A percentile compares a stretch with the other conserved stretches of the same genome.
These are phyloP conservation scores for Austroboletus festivus DNA, from an alignment of 768 basidiomycete genomes.

Conservation along the genomic window DNA sequence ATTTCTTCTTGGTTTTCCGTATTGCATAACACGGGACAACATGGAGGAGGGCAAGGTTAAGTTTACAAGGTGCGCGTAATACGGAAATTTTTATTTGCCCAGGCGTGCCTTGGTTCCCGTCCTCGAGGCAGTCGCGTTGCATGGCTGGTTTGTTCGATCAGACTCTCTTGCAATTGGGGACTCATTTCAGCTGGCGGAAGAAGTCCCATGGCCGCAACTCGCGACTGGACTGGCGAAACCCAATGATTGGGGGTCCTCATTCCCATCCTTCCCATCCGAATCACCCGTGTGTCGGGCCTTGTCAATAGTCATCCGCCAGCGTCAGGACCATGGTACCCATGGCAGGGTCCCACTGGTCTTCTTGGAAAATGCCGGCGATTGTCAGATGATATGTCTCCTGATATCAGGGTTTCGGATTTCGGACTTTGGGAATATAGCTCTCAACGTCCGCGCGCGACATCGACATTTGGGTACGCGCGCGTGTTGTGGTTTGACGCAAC, in stretches of 20 bases:
- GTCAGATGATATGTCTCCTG: neutral
- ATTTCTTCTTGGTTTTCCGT: constrained; percentile 3
- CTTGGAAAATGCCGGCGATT: constrained; percentile 15
- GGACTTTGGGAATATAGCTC: neutral
- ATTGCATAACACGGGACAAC: constrained; percentile 11
- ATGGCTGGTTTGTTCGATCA: constrained; percentile 16
- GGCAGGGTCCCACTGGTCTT: neutral
- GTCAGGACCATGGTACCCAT: neutral
- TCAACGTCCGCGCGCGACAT: neutral
- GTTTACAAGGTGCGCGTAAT: constrained; percentile 26
- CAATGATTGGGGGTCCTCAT: constrained; percentile 13
- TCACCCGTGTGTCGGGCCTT: constrained; percentile 2
- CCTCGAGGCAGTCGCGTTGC: constrained; percentile 36
- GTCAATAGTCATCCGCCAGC: neutral
- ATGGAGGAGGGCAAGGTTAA: constrained; percentile 29
- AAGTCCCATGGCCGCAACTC: constrained; percentile 6
- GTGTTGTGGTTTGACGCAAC: constrained; percentile 2
- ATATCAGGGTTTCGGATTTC: neutral
- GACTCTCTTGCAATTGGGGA: constrained; percentile 9
- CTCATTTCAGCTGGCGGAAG: constrained; percentile 14
- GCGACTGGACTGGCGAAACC: constrained; percentile 8
- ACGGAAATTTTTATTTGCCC: constrained; percentile 30
- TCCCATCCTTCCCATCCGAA: constrained; percentile 5
- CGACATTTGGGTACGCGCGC: neutral
- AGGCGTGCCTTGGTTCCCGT: constrained; percentile 30